Percentiles rank a stretch among this genome's conserved stretches.
Conservation (phyloP, 306 rosid species). For the Aeschynomene evenia region DNA sequence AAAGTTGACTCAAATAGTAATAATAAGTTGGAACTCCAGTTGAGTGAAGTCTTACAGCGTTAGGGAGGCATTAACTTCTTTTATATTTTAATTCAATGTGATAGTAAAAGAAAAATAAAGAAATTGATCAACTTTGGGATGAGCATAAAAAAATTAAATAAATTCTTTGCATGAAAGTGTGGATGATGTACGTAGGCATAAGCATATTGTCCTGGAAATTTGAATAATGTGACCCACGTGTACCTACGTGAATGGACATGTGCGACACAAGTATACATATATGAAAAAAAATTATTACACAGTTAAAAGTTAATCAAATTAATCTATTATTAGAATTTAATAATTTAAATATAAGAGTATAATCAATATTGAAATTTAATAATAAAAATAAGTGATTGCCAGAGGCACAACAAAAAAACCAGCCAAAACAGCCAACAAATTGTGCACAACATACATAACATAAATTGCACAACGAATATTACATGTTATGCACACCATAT, state of each 20-base stretch:
- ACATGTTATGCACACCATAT: too few relatives aligned
- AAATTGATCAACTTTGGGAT: not conserved
- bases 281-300: too few relatives aligned
- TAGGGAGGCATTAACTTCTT: not conserved
- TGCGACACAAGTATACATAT: conserved; percentile 23
- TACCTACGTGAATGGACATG: conserved; percentile 13
- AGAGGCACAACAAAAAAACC: too few relatives aligned
- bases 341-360: too few relatives aligned
- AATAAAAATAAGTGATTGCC: too few relatives aligned
- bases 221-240: conserved; percentile 11
- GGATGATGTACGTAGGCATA: not conserved
- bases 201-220: not conserved
- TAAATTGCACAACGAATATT: too few relatives aligned
- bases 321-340: too few relatives aligned
- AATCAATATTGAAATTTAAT: too few relatives aligned
- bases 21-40: not conserved
- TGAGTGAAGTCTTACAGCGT: not conserved
- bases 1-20: not conserved
- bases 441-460: too few relatives aligned
- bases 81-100: not conserved
- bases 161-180: conserved; percentile 3
- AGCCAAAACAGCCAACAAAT: too few relatives aligned
- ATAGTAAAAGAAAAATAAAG: not conserved
- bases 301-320: too few relatives aligned
- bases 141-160: not conserved